Conservation (phyloP, 2,329 filamentous ascomycete species). For the Claviceps sp. region DNA sequence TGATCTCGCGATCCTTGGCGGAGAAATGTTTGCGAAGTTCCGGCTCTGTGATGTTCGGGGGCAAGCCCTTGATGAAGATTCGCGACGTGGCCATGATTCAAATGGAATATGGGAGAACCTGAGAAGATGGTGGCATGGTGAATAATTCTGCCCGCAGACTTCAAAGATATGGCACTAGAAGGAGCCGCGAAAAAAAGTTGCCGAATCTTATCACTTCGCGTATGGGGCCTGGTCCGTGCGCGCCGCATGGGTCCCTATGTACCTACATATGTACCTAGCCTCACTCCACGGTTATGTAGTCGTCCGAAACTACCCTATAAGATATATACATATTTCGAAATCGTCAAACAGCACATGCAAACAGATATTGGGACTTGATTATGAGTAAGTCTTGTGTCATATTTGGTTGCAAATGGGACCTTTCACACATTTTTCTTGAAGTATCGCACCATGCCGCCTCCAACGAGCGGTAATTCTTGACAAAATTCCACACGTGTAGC, state of each 20-base stretch:
- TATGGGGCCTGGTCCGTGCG: conserved; percentile 13
- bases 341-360: background rate
- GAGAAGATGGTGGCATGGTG: background rate
- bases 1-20: conserved; percentile 57
- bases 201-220: conserved; percentile 11
- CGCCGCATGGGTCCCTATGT: background rate
- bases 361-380: background rate
- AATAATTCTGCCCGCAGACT: conserved; percentile 7
- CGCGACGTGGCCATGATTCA: conserved; percentile 46
- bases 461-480: no score
- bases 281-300: no score
- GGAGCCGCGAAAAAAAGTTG: conserved; percentile 15
- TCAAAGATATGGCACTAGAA: background rate
- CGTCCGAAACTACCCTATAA: conserved; percentile 2
- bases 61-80: conserved; percentile 70
- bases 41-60: conserved; percentile 70
- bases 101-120: conserved; percentile 1
- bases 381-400: no score
- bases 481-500: no score
- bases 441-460: no score
- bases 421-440: no score
- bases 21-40: conserved; percentile 86
- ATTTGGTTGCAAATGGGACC: no score
- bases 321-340: background rate
- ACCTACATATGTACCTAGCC: no score